phyloP scores from a whole-genome alignment of 2,329 filamentous ascomycete species.

The Curvularia lunata region DNA sequence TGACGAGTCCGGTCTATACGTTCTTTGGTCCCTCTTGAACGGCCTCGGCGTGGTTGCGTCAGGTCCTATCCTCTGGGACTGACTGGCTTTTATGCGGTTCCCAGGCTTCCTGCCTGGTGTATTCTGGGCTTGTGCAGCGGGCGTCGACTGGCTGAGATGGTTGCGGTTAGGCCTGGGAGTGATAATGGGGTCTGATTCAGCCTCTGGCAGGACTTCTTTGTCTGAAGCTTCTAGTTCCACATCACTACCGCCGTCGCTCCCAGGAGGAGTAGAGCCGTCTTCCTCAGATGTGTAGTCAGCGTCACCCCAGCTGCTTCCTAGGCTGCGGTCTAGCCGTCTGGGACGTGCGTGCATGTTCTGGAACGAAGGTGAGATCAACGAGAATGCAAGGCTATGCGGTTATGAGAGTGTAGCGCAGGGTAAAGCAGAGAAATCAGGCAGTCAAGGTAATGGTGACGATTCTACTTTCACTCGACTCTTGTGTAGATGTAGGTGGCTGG shows the following conservation, averaged over 20 bases:
- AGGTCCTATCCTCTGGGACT: constrained; percentile 20
- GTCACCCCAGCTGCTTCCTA: constrained; percentile 46
- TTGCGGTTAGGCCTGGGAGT: constrained; percentile 24
- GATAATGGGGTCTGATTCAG: constrained; percentile 18
- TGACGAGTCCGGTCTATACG: constrained; percentile 27
- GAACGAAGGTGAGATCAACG: background rate
- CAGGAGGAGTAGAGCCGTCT: constrained; percentile 34
- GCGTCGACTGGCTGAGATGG: constrained; percentile 19
- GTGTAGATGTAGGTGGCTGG: constrained; percentile 28
- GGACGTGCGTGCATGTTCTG: constrained; percentile 27
- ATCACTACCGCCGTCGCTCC: constrained; percentile 34
- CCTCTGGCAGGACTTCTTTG: constrained; percentile 26
- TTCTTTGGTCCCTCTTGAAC: constrained; percentile 19
- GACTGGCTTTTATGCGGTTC: constrained; percentile 11
- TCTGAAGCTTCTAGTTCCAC: constrained; percentile 33
- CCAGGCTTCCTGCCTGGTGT: constrained; percentile 23
- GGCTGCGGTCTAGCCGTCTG: constrained; percentile 31
- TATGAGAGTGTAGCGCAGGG: background rate
- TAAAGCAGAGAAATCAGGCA: background rate
- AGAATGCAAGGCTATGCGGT: background rate
- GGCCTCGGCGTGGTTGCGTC: constrained; percentile 14
- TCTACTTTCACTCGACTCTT: constrained; percentile 1
- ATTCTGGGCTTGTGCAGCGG: constrained; percentile 14
- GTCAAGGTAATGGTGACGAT: background rate
- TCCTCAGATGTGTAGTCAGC: constrained; percentile 39